A percentile compares a stretch with the other conserved stretches of the same genome.
phyloP scores from a whole-genome alignment of 1,139 yeast genomes.

The Diutina ranongensis region DNA sequence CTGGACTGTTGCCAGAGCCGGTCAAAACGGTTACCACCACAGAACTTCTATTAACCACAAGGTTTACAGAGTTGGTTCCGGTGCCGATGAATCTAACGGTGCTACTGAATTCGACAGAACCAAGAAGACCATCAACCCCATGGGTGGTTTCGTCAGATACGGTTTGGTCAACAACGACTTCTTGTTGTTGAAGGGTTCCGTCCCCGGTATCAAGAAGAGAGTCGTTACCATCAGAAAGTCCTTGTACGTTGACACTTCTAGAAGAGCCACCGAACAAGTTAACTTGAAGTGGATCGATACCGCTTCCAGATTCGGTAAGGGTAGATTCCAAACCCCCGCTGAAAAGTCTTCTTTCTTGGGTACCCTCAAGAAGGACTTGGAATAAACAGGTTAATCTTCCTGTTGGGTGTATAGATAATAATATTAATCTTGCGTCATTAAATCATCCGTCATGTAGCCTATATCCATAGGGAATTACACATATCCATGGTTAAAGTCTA shows the following conservation, averaged over 20 bases:
- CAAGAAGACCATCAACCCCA: constrained; percentile 97
- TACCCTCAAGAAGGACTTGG: constrained; percentile 92
- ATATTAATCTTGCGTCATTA: too few species aligned
- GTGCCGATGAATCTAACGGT: constrained; percentile 87
- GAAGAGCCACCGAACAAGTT: constrained; percentile 95
- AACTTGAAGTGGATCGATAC: constrained; percentile 99
- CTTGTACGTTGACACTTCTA: constrained; percentile 93
- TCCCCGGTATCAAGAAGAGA: constrained; percentile 99
- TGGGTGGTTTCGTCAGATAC: constrained; percentile 99
- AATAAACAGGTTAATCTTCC: constrained; percentile 6
- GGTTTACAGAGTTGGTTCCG: constrained; percentile 98
- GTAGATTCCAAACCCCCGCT: constrained; percentile 99
- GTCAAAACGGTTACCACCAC: constrained; percentile 99
- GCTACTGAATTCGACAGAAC: constrained; percentile 98
- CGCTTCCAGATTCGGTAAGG: constrained; percentile 99
- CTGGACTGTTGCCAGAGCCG: constrained; percentile 99
- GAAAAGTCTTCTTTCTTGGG: constrained; percentile 99
- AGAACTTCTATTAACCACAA: constrained; percentile 99
- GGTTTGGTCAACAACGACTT: constrained; percentile 97
- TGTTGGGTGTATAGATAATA: too few species aligned
- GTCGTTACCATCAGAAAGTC: constrained; percentile 98
- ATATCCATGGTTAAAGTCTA: too few species aligned
- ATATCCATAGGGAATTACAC: too few species aligned
- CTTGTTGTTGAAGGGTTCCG: constrained; percentile 94
- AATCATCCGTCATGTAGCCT: too few species aligned